phyloP scores from a whole-genome alignment of 2,329 filamentous ascomycete genomes.

The Rutstroemia sp. region DNA sequence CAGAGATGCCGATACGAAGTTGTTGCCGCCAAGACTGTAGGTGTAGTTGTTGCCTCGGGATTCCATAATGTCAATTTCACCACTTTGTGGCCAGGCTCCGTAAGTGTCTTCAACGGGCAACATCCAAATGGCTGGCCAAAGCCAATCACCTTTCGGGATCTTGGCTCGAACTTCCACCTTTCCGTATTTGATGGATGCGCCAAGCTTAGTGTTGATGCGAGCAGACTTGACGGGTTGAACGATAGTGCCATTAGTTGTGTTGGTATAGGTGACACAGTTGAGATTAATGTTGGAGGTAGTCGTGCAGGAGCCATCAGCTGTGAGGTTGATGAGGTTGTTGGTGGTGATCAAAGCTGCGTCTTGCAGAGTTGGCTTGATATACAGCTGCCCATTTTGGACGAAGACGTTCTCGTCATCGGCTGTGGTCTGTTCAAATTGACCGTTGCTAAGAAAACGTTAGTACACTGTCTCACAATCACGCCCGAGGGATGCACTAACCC shows the following conservation, averaged over 20 bases:
- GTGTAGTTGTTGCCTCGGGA: slow-evolving; percentile 76
- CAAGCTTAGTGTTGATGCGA: slow-evolving; percentile 67
- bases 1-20: slow-evolving; percentile 69
- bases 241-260: slow-evolving; percentile 69
- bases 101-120: slow-evolving; percentile 66
- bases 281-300: slow-evolving; percentile 47
- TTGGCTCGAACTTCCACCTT: slow-evolving; percentile 73
- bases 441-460: slow-evolving; percentile 47
- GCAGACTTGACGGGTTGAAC: slow-evolving; percentile 72
- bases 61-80: slow-evolving; percentile 79
- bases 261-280: slow-evolving; percentile 65
- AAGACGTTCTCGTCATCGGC: slow-evolving; percentile 65
- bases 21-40: slow-evolving; percentile 70
- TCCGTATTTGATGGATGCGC: slow-evolving; percentile 71
- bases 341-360: slow-evolving; percentile 57
- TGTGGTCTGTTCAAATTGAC: slow-evolving; percentile 75
- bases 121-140: slow-evolving; percentile 94
- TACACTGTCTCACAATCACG: not conserved
- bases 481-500: slow-evolving; percentile 44
- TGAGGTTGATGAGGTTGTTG: slow-evolving; percentile 62
- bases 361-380: slow-evolving; percentile 73
- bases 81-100: slow-evolving; percentile 69
- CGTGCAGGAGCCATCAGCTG: slow-evolving; percentile 53
- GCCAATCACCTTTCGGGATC: slow-evolving; percentile 72
- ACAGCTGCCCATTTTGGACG: slow-evolving; percentile 58